Base-by-base conservation (phyloP, 176 grass and related monocot species). In the Panicum miliaceum region DNA sequence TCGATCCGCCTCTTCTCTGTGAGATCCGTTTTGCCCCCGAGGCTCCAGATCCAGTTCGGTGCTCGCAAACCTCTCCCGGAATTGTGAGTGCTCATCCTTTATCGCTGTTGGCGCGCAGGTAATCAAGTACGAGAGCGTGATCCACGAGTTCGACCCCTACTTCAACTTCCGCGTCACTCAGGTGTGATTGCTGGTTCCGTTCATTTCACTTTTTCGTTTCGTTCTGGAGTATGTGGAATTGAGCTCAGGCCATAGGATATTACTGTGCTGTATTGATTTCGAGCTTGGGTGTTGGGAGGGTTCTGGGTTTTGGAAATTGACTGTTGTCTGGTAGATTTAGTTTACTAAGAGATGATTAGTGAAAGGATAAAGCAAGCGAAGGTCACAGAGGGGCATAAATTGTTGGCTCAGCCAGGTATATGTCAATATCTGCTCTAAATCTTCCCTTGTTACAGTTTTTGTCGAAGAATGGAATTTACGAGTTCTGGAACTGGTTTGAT, bases 401-500 rank as follows among this genome's bases (percentile, higher is more conserved):
- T 46, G 27, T 35, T 78, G 57, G 34, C 13, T 52, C 83, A 60
- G 41, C 6, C 50, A 20, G 47, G 48, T 79, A 12, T 58, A 34
- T 35, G 11, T n/a, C 62, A 7, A 7, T 36, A 65, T 87, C 15
- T 82, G 64, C 12, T 68, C 38, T 86, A 74, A 86, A n/a, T 92
- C 68, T 46, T 4, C 76, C 6, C 76, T 77, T 79, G 11, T 45
- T 89, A 84, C 91, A 99, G 97, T 99, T 94, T 86, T 78, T 99
- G 74, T 92, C 93, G 46, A 99, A 99, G 93, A 99, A 96, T 86
- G 97, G 97, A 81, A 96, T 99, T 85, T 99, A 96, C 8, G 97
- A 99, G 64, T 99, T 99, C 77, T 99, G 93, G 97, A 99, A 99
- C 78, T 99, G 97, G 97, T 99, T 99, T 89, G 97, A 99, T 78